A percentile compares a stretch with the other conserved stretches of the same genome.
phyloP scores from a whole-genome alignment of 352 stramenopile species.

The Globisporangium uncinulatum region DNA sequence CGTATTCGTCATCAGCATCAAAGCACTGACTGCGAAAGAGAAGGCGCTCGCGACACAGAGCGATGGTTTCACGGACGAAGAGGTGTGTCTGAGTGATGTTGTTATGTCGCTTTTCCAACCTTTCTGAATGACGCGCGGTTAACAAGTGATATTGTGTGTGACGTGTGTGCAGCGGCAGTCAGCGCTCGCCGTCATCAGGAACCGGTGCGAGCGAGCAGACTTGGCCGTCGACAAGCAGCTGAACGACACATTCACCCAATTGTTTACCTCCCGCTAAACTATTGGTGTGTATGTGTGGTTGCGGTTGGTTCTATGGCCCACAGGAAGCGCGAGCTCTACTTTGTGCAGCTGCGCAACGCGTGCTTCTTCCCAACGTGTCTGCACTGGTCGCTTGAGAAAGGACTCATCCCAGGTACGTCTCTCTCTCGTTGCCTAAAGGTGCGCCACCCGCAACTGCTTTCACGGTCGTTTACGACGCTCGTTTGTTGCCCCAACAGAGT shows the following conservation, averaged over 20 bases:
- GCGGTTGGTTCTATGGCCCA: neutral
- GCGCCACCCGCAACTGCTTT: neutral
- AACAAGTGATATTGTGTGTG: neutral
- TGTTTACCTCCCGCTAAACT: too few relatives aligned
- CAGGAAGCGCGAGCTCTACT: slow-evolving; percentile 72
- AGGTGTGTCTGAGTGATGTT: slow-evolving; percentile 19
- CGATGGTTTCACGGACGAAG: slow-evolving; percentile 39
- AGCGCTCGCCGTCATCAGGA: slow-evolving; percentile 40
- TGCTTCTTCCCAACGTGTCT: slow-evolving; percentile 75
- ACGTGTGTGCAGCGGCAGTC: slow-evolving; percentile 22
- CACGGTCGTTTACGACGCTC: neutral
- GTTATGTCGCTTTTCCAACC: neutral
- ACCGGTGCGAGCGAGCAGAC: slow-evolving; percentile 19
- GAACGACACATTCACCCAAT: too few relatives aligned
- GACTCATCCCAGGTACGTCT: slow-evolving; percentile 53
- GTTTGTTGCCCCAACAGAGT: slow-evolving; percentile 24
- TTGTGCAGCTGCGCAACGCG: slow-evolving; percentile 74
- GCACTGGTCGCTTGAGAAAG: slow-evolving; percentile 73
- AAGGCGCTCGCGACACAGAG: slow-evolving; percentile 42
- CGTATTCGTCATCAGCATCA: slow-evolving; percentile 31
- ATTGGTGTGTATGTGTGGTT: too few relatives aligned
- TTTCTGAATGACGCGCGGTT: too few relatives aligned
- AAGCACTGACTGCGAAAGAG: slow-evolving; percentile 50
- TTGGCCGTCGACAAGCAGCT: too few relatives aligned
- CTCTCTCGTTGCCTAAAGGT: neutral